A percentile compares a stretch with the other conserved stretches of the same genome.
These are phyloP conservation scores for Cladophialophora yegresii DNA, from an alignment of 2,329 filamentous ascomycete genomes.

Conservation along the genomic window DNA sequence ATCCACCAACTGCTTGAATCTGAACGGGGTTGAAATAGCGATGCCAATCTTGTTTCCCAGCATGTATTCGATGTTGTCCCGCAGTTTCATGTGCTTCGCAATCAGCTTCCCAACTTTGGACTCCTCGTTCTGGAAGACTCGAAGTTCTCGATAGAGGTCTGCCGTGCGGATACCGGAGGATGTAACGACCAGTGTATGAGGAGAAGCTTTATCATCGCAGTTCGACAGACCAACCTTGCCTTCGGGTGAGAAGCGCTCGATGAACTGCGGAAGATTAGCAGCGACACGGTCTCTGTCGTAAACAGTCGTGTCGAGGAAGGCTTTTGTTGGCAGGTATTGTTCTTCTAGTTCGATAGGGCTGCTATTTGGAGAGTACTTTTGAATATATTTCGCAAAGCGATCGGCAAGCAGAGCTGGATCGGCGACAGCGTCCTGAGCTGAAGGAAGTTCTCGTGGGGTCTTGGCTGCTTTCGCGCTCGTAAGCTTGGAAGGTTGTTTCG, in stretches of 20 bases:
- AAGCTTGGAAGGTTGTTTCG: not conserved
- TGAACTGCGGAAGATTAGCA: constrained; percentile 73
- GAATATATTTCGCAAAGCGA: constrained; percentile 76
- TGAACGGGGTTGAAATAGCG: constrained; percentile 83
- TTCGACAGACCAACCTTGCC: constrained; percentile 64
- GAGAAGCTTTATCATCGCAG: constrained; percentile 68
- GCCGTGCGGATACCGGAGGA: constrained; percentile 82
- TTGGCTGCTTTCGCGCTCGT: not conserved
- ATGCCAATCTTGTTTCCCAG: constrained; percentile 72
- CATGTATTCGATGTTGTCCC: constrained; percentile 78
- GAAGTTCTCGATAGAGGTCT: constrained; percentile 64
- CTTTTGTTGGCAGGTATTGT: constrained; percentile 73
- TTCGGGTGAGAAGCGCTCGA: constrained; percentile 62
- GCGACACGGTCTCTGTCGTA: constrained; percentile 68
- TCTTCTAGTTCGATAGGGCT: constrained; percentile 84
- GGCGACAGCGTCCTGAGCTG: constrained; percentile 60
- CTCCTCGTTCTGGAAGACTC: constrained; percentile 52
- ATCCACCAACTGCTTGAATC: constrained; percentile 79
- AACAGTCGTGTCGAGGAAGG: constrained; percentile 76
- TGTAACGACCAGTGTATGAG: constrained; percentile 87
- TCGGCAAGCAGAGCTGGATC: constrained; percentile 81
- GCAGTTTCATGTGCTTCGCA: constrained; percentile 95
- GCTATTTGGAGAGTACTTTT: constrained; percentile 68
- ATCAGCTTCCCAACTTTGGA: constrained; percentile 86
- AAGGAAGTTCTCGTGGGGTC: constrained; percentile 56